Conservation (phyloP, 805 yeast genomes). For the Pichia gijzeniarum region DNA sequence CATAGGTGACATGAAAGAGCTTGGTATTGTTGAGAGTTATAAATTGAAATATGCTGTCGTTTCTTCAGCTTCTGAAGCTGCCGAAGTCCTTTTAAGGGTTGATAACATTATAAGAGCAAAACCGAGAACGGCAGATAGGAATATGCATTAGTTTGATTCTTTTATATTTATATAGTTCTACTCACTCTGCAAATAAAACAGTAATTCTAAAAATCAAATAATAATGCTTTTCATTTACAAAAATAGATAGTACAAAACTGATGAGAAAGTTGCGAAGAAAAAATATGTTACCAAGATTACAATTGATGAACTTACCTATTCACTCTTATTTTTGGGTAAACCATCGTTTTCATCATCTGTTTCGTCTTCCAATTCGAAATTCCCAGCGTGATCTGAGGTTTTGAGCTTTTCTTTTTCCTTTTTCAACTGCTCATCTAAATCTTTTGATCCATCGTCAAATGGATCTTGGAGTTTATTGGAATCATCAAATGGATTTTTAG, state of each 20-base stretch:
- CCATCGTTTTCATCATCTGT: conserved; percentile 19
- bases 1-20: conserved; percentile 89
- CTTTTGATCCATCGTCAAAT: conserved; percentile 15
- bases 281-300: no score
- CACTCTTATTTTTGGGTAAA: background rate
- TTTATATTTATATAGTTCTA: background rate
- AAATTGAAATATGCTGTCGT: conserved; percentile 93
- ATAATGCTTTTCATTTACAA: no score
- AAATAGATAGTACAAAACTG: no score
- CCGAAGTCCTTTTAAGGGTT: conserved; percentile 90
- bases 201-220: no score
- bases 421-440: conserved; percentile 29
- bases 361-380: conserved; percentile 28
- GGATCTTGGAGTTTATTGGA: conserved; percentile 15
- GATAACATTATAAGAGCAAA: conserved; percentile 95
- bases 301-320: no score
- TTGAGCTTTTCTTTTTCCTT: conserved; percentile 22
- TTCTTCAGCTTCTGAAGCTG: conserved; percentile 94
- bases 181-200: no score
- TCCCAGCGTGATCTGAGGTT: conserved; percentile 16
- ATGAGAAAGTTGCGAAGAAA: no score
- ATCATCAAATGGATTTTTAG: conserved; percentile 30
- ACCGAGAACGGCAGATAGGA: conserved; percentile 94
- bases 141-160: conserved; percentile 17
- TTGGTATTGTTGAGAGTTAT: conserved; percentile 88